A percentile compares a stretch with the other conserved stretches of the same genome.
phyloP scores from a whole-genome alignment of 768 basidiomycete species.

The Hemileccinum impolitum region DNA sequence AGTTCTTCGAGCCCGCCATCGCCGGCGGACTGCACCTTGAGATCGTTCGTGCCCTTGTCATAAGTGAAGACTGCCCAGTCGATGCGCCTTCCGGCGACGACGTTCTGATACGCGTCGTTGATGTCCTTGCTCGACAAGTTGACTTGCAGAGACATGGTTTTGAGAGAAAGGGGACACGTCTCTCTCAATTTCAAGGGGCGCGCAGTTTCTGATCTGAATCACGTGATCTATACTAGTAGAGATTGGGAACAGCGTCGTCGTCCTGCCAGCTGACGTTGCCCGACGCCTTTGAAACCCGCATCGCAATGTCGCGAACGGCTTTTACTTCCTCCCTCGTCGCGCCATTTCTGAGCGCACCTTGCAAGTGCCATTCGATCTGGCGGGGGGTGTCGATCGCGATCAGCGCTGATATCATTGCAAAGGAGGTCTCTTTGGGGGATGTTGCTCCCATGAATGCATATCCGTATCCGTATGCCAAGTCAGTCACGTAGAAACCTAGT shows the following conservation, averaged over 20 bases:
- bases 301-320: constrained; percentile 54
- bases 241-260: constrained; percentile 44
- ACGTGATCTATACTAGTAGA: constrained; percentile 14
- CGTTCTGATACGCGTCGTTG: constrained; percentile 68
- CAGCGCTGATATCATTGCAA: constrained; percentile 56
- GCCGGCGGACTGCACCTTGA: constrained; percentile 86
- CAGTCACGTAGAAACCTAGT: constrained; percentile 52
- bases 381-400: constrained; percentile 60
- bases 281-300: constrained; percentile 44
- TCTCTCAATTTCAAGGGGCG: no score
- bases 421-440: constrained; percentile 54
- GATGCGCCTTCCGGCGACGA: constrained; percentile 61
- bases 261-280: constrained; percentile 50
- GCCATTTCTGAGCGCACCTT: constrained; percentile 51
- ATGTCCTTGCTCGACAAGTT: constrained; percentile 76
- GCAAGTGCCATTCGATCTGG: constrained; percentile 66
- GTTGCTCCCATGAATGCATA: constrained; percentile 50
- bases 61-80: constrained; percentile 83
- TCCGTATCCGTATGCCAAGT: constrained; percentile 53
- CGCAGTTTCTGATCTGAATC: not conserved
- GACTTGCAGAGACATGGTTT: constrained; percentile 70
- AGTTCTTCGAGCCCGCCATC: constrained; percentile 86
- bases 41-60: constrained; percentile 77
- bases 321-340: constrained; percentile 50
- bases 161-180: not conserved